Evolutionary conservation across 2,329 filamentous ascomycete species (phyloP).

Genomic region (Colletotrichum theobromicola): DNA sequence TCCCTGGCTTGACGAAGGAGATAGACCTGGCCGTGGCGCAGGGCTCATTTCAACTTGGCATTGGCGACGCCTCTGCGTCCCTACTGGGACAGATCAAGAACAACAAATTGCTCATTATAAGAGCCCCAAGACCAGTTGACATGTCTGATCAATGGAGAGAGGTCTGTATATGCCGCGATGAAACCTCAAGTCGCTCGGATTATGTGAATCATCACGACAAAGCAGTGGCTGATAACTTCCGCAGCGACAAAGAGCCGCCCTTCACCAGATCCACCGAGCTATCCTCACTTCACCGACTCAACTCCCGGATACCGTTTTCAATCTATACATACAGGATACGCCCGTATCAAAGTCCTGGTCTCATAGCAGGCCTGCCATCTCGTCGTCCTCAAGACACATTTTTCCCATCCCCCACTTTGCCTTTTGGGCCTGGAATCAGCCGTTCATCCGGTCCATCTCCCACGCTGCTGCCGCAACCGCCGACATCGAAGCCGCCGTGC

Average conservation of each 20-base stretch:
- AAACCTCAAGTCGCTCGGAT: background rate
- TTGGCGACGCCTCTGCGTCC: conserved; percentile 30
- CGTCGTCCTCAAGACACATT: conserved; percentile 36
- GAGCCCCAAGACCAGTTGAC: conserved; percentile 42
- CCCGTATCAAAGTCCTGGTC: conserved; percentile 48
- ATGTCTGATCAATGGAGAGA: conserved; percentile 49
- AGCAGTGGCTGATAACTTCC: background rate
- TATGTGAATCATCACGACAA: background rate
- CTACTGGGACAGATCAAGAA: conserved; percentile 38
- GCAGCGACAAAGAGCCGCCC: conserved; percentile 53
- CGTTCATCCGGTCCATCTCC: conserved; percentile 50
- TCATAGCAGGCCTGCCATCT: conserved; percentile 51
- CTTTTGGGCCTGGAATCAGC: conserved; percentile 59
- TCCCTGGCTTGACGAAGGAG: conserved; percentile 52
- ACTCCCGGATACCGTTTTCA: conserved; percentile 56
- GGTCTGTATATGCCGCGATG: conserved; percentile 23
- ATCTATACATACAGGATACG: conserved; percentile 57
- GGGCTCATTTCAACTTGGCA: conserved; percentile 47
- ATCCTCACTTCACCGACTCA: conserved; percentile 52
- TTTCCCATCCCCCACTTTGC: conserved; percentile 63
- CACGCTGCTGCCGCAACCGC: conserved; percentile 42
- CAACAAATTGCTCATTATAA: conserved; percentile 48
- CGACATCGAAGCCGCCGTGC: conserved; percentile 35
- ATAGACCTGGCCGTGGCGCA: conserved; percentile 49
- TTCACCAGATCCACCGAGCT: conserved; percentile 59